Conservation (phyloP, 768 basidiomycete species). For the Suillus subluteus region DNA sequence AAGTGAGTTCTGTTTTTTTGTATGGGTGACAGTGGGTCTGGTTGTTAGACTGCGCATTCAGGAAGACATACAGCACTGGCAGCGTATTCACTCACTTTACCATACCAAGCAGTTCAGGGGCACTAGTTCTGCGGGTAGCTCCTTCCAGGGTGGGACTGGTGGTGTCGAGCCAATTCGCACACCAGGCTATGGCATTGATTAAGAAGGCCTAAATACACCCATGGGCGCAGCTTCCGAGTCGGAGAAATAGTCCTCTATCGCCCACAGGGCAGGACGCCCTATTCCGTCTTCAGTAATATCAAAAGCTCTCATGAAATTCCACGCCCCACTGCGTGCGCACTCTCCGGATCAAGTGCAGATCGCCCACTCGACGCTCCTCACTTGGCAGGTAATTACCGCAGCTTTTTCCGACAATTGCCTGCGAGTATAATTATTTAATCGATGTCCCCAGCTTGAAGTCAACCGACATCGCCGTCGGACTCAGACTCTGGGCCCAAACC, state of each 20-base stretch:
- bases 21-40: not conserved
- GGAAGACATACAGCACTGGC: conserved; percentile 7
- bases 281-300: conserved; percentile 47
- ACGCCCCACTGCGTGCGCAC: conserved; percentile 43
- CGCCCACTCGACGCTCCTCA: conserved; percentile 48
- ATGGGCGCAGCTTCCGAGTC: conserved; percentile 24
- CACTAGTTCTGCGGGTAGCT: conserved; percentile 22
- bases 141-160: conserved; percentile 26
- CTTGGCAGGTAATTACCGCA: conserved; percentile 53
- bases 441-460: conserved; percentile 56
- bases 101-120: conserved; percentile 16
- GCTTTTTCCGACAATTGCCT: conserved; percentile 64
- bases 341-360: conserved; percentile 68
- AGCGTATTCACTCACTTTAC: conserved; percentile 12
- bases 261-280: conserved; percentile 28
- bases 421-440: conserved; percentile 70
- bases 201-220: conserved; percentile 14
- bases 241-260: conserved; percentile 39
- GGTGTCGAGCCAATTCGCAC: conserved; percentile 24
- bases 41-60: not conserved
- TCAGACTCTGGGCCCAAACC: conserved; percentile 74
- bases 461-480: conserved; percentile 62
- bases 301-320: conserved; percentile 46
- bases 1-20: conserved; percentile 14
- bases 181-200: conserved; percentile 30